phyloP scores from a whole-genome alignment of 2,329 filamentous ascomycete species.

The Epichloe gansuensis region DNA sequence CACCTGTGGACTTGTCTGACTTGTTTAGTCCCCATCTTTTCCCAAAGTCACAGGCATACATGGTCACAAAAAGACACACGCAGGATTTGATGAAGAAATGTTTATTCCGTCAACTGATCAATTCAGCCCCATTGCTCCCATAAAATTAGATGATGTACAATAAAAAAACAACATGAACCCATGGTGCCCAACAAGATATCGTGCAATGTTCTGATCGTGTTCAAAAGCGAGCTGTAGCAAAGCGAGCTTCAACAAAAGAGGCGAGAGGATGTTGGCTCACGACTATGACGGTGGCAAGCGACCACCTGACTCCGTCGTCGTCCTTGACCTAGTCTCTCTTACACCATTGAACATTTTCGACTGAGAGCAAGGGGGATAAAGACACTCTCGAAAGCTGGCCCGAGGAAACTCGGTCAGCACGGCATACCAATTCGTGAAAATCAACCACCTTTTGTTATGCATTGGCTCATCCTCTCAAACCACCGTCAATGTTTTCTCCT shows the following conservation, averaged over 20 bases:
- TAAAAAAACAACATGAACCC: slow-evolving; percentile 8
- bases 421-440: slow-evolving; percentile 7
- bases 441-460: neutral
- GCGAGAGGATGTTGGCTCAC: too few species aligned
- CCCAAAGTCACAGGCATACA: neutral
- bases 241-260: neutral
- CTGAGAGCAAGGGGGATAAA: too few species aligned
- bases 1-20: neutral
- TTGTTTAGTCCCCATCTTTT: too few species aligned
- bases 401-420: neutral
- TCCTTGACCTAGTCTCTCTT: too few species aligned
- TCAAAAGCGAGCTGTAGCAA: neutral
- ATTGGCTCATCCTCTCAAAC: slow-evolving; percentile 3
- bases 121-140: slow-evolving; percentile 7
- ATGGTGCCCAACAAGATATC: slow-evolving; percentile 1
- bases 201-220: neutral
- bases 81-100: slow-evolving; percentile 4
- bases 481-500: neutral
- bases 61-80: neutral
- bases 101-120: slow-evolving; percentile 8
- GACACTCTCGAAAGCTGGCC: neutral
- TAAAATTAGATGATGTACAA: slow-evolving; percentile 16
- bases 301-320: too few species aligned
- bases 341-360: too few species aligned
- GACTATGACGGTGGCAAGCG: neutral